Evolutionary conservation across 2,329 filamentous ascomycete genomes (phyloP).

Genomic region (Aspergillus novofumigatus): DNA sequence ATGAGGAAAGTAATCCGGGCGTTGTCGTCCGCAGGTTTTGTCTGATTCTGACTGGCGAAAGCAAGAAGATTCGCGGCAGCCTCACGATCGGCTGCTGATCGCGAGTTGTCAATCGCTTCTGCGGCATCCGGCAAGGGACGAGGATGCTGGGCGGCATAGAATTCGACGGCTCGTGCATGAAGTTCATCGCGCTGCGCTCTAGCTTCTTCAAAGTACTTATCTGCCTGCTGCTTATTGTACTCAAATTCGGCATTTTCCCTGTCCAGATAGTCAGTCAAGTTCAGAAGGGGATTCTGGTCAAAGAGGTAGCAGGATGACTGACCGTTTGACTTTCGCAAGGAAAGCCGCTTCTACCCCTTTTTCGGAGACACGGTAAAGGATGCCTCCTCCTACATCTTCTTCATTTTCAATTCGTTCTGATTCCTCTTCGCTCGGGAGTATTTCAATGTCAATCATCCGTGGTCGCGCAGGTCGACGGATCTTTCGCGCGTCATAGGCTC

Average conservation of each 20-base stretch:
- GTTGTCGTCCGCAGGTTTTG: slow-evolving; percentile 9
- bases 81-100: slow-evolving; percentile 27
- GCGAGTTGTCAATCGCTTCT: slow-evolving; percentile 19
- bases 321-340: slow-evolving; percentile 57
- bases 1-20: slow-evolving; percentile 26
- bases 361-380: slow-evolving; percentile 60
- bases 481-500: slow-evolving; percentile 42
- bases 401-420: slow-evolving; percentile 57
- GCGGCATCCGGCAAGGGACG: slow-evolving; percentile 12
- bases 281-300: background rate
- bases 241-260: slow-evolving; percentile 20
- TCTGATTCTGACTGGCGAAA: slow-evolving; percentile 21
- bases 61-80: slow-evolving; percentile 29
- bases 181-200: slow-evolving; percentile 22
- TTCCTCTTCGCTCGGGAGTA: slow-evolving; percentile 54
- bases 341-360: slow-evolving; percentile 68
- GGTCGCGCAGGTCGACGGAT: slow-evolving; percentile 32
- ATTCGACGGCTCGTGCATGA: slow-evolving; percentile 20
- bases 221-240: slow-evolving; percentile 16
- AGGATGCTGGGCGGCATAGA: slow-evolving; percentile 24
- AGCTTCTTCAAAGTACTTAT: slow-evolving; percentile 23
- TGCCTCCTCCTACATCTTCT: slow-evolving; percentile 59
- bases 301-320: slow-evolving; percentile 4
- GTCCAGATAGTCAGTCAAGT: slow-evolving; percentile 8
- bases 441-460: slow-evolving; percentile 66